A percentile compares a stretch with the other conserved stretches of the same genome.
These are phyloP conservation scores for Helianthus annuus DNA, from an alignment of 129 eudicot genomes.

Conservation along the genomic window HanXRQr2.0-SUNRISE NC_035443.2:57182449-57182948, in stretches of 20 bases:
- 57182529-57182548: background rate
- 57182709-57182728: constrained; percentile 27
- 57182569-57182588: constrained; percentile 92
- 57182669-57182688: background rate
- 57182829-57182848: background rate
- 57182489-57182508: background rate
- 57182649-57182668: constrained; percentile 15
- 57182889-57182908: constrained; percentile 58
- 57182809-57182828: constrained; percentile 90
- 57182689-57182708: background rate
- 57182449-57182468: background rate
- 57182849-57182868: background rate
- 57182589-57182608: constrained; percentile 99
- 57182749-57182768: constrained; percentile 94
- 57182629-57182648: constrained; percentile 97
- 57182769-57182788: constrained; percentile 98
- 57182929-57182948: constrained; percentile 49
- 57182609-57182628: constrained; percentile 99
- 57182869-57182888: background rate
- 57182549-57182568: constrained; percentile 97
- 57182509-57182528: background rate
- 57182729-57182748: constrained; percentile 99
- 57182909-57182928: constrained; percentile 48
- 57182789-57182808: constrained; percentile 91
- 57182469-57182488: background rate